Percentiles rank a stretch among this genome's conserved stretches.
Evolutionary conservation across 495 filamentous ascomycete species (phyloP).

Genomic region (Talaromyces proteolyticus): DNA sequence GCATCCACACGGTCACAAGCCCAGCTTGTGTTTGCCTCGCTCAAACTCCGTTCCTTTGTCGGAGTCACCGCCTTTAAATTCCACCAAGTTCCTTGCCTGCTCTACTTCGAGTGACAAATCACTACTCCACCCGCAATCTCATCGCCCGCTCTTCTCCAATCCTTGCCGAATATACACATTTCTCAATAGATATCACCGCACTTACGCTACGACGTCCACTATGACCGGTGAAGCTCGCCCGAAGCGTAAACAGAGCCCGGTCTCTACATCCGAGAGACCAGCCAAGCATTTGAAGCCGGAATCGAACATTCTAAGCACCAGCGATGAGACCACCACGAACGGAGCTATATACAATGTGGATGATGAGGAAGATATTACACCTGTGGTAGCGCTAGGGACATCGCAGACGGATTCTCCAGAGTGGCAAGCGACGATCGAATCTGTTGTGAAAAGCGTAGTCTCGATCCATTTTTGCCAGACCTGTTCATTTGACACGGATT

Average conservation of each 20-base stretch:
- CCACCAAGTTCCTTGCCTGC: no score
- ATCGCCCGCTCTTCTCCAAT: no score
- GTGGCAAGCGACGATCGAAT: slow-evolving; percentile 95
- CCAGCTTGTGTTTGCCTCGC: no score
- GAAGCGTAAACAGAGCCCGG: slow-evolving; percentile 58
- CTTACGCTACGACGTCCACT: slow-evolving; percentile 9
- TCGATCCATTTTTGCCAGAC: slow-evolving; percentile 99
- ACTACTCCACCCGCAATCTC: no score
- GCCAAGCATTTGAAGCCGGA: slow-evolving; percentile 50
- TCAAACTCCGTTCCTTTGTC: no score
- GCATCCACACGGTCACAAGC: background rate
- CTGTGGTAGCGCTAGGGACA: slow-evolving; percentile 31
- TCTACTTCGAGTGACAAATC: no score
- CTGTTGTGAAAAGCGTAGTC: slow-evolving; percentile 86
- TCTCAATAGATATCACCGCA: background rate
- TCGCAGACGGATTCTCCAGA: slow-evolving; percentile 79
- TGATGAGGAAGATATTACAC: slow-evolving; percentile 37
- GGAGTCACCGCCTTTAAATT: no score
- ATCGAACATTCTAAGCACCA: slow-evolving; percentile 31
- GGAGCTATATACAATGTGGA: slow-evolving; percentile 43
- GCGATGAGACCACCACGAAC: slow-evolving; percentile 41
- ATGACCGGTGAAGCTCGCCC: slow-evolving; percentile 41
- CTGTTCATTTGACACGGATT: slow-evolving; percentile 94
- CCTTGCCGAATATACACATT: no score
- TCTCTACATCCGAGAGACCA: slow-evolving; percentile 45